Base-by-base conservation (phyloP, 768 basidiomycete genomes). In the Favolaschia claudopus region DNA sequence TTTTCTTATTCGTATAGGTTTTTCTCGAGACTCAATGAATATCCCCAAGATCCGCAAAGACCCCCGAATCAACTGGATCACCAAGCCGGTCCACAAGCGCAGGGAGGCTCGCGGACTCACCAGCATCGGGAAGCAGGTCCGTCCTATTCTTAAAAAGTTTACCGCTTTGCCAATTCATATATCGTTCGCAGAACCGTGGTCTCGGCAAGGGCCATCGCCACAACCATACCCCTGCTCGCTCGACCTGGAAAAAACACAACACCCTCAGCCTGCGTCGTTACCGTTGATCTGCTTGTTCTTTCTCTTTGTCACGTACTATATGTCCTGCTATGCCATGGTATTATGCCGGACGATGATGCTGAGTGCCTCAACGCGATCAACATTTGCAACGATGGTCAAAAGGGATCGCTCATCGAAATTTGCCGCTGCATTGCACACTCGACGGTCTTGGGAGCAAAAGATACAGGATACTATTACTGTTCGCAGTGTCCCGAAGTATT, bases 221-320 rank as follows among this genome's bases (percentile, higher is more conserved):
- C 92, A 97, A 98, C 82, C 93, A 98, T 75, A 87, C 89, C 39
- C 94, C 95, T 42, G 87, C 89, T 68, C 87, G 89, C 63, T 90
- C 94, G 10, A 94, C 92, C 79, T 99, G 95, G 95, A 95, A 93
- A 79, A 95, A 85, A 76, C 93, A 98, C 95, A 99, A 98, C 87
- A 97, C 96, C 15, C 91, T 93, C 85, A 90, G 88, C 76, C 85
- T 93, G 63, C 92, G 89, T 72, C 89, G 92, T 64, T 93, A 93
- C 85, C 89, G 92, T 77, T 93, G 85, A 86, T 79, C 63, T 68
- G 42, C 54, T 28, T 62, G 51, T 64, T 67, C 25, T 50, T 43
- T 56, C 49, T 69, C 67, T 58, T 14, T 64, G 51, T 66, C 51
- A 38, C 58, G 56, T 65, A 58, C 42, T n/a, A n/a, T 63, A 67